Base-by-base conservation (phyloP, 345 rosid species). In the Kandelia obovata region DNA sequence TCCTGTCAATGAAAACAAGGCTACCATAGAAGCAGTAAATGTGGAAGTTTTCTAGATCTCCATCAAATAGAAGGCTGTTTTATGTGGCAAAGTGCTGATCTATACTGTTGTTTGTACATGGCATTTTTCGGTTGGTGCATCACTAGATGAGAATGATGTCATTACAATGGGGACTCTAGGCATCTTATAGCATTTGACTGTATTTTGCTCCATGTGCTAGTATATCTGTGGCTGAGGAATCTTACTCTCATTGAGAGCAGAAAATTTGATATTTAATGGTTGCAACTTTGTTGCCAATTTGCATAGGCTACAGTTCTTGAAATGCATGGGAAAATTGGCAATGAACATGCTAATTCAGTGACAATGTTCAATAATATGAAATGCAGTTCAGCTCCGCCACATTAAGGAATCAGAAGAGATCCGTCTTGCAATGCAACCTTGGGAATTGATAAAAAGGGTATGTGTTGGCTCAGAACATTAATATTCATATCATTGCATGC, bases 361-460 rank as follows among this genome's bases (percentile, higher is more conserved):
- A 56, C 19, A 52, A 55, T 43, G 25, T 51, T 35, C 51, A 17
- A 66, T 23, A 13, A 53, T 77, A 39, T 62, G 23, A 70, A 68
- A 56, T 82, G 79, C 92, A 94, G 96, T 79, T 65, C 76, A 74
- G 62, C 82, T 82, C 64, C 79, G 75, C 59, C 77, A 84, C 69
- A 77, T 90, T 55, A 90, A 79, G 79, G 99, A 95, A 79, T 87
- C 96, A 16, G 85, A 88, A 82, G 93, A 90, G 83, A 71, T 88
- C 26, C 89, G 94, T 68, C 88, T 87, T 32, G 86, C 96, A 58
- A 79, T 88, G 96, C 96, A 85, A 79, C 97, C 94, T 1, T 73
- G 86, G 82, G 88, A 85, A 62, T 86, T 92, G 66, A 89, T 95
- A 66, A 88, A 88, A 81, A 85, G 92, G 69, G 97, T 95, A 67